Evolutionary conservation across 2,329 filamentous ascomycete species (phyloP), one percentile per base, ranked within the genome.

Genomic region (Sordariomycetes sp.): DNA sequence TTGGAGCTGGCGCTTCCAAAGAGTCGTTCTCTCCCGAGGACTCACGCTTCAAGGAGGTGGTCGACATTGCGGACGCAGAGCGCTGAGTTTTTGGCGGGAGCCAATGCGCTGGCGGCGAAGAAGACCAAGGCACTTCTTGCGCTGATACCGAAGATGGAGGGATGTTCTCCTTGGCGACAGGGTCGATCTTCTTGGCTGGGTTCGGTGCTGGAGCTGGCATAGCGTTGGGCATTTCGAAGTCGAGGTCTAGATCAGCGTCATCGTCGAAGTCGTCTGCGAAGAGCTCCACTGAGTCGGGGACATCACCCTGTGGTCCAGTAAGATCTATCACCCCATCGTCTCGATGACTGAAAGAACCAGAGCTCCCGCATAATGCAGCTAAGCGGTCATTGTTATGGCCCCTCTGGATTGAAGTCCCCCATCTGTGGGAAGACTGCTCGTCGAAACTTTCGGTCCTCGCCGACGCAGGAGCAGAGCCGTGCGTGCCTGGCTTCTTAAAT

Each of bases 201-300:
- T n/a, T n/a, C n/a, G n/a, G n/a, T n/a, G n/a, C n/a, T n/a, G 40
- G 26, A 39, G 46, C 35, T 42, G 46, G 54, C 4, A 75, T 64
- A 3, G 70, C 63, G 2, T 64, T 56, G 0, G 79, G 75, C 38
- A 75, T 68, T 38, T 83, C 70, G 33, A 78, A 71, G 41, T 87
- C 72, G 15, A 83, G 57, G 40, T 85, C 83, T 17, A 94, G 64
- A 36, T 86, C 74, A 15, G 80, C 71, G 45, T 94, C 87, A 50
- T 90, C 84, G 47, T 86, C 86, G 44, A 94, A 92, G 50, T 94
- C 88, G 46, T 90, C 79, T 41, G 87, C 83, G 39, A 71, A 74
- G 8, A 82, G 71, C 7, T 45, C 41, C 9, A 51, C 38, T 25
- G 51, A 41, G 19, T 43, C 31, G 33, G 54, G 57, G 40, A 45